Evolutionary conservation across 2,329 filamentous ascomycete species (phyloP).

Genomic region (Trichothecium roseum): DNA sequence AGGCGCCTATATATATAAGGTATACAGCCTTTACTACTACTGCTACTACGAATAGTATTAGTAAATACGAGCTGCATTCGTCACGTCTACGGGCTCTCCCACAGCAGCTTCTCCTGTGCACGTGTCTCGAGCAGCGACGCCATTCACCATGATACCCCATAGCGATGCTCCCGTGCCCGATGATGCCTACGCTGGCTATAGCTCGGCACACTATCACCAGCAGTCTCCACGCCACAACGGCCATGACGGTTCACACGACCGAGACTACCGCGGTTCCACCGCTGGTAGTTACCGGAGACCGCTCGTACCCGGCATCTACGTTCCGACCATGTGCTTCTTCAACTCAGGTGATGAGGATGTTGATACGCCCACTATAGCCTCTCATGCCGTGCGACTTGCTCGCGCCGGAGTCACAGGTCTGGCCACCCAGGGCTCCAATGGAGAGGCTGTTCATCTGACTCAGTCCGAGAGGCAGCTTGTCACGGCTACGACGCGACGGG

Average conservation of each 20-base stretch:
- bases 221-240: constrained; percentile 27
- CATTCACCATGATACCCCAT: constrained; percentile 34
- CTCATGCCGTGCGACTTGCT: constrained; percentile 32
- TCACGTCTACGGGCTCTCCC: too few species aligned
- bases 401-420: constrained; percentile 64
- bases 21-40: too few species aligned
- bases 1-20: too few species aligned
- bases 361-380: constrained; percentile 18
- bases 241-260: constrained; percentile 18
- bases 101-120: too few species aligned
- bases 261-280: too few species aligned
- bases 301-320: constrained; percentile 28
- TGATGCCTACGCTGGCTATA: constrained; percentile 24
- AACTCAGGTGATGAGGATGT: constrained; percentile 19
- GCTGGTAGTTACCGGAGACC: constrained; percentile 12
- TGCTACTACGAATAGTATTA: too few species aligned
- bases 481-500: constrained; percentile 49
- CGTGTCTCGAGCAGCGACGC: too few species aligned
- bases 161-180: constrained; percentile 35
- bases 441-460: constrained; percentile 71
- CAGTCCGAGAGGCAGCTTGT: constrained; percentile 60
- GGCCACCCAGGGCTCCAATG: constrained; percentile 73
- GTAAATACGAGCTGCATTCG: too few species aligned
- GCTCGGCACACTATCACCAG: constrained; percentile 25
- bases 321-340: constrained; percentile 27